These are phyloP conservation scores for Bacterosira constricta DNA, from an alignment of 108 stramenopile species.

Conservation along the genomic window DNA sequence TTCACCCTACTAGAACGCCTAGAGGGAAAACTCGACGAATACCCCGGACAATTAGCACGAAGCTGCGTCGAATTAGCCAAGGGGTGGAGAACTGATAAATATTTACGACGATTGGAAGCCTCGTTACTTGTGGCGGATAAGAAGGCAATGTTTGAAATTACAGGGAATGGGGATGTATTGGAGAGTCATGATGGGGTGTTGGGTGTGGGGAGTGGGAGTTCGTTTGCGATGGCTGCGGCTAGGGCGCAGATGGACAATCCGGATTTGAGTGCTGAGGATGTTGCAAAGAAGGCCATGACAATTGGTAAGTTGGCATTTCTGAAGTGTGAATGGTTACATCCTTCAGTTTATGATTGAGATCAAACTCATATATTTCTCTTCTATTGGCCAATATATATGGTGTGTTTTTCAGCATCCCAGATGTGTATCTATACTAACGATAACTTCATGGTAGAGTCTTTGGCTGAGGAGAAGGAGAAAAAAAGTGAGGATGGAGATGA, in stretches of 20 bases:
- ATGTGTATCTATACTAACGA: slow-evolving; percentile 98
- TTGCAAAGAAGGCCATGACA: slow-evolving; percentile 90
- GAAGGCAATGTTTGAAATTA: slow-evolving; percentile 86
- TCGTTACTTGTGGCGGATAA: slow-evolving; percentile 90
- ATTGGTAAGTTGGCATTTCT: slow-evolving; percentile 31
- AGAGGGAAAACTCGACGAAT: slow-evolving; percentile 95
- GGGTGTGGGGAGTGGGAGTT: slow-evolving; percentile 87
- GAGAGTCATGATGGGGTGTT: slow-evolving; percentile 93
- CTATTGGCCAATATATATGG: no score
- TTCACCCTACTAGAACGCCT: slow-evolving; percentile 96
- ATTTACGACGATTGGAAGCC: slow-evolving; percentile 94
- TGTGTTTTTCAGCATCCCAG: slow-evolving; percentile 82
- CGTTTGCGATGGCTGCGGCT: slow-evolving; percentile 93
- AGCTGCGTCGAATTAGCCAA: slow-evolving; percentile 98
- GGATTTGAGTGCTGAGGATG: slow-evolving; percentile 90
- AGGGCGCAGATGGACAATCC: slow-evolving; percentile 87
- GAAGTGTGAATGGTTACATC: no score
- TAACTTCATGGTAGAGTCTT: slow-evolving; percentile 75
- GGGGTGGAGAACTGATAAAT: slow-evolving; percentile 99
- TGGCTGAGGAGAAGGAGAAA: slow-evolving; percentile 48
- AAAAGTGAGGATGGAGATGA: not conserved
- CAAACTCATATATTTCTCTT: no score
- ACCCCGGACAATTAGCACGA: slow-evolving; percentile 92
- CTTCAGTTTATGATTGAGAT: no score
- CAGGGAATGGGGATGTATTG: slow-evolving; percentile 98